Conservation (phyloP, 2,329 filamentous ascomycete genomes). For the Mollisia scopiformis region DNA sequence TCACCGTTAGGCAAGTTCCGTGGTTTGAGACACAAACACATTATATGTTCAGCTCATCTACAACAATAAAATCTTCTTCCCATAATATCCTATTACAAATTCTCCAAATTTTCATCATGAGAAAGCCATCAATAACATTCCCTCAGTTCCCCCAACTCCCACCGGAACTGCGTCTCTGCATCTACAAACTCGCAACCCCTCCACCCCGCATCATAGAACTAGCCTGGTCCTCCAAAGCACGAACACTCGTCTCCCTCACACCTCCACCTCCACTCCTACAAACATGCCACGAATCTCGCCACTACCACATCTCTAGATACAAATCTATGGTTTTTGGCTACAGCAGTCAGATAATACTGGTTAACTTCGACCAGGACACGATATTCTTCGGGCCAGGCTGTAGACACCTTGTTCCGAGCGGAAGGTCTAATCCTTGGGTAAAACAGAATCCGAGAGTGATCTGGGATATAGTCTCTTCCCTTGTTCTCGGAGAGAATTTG, state of each 20-base stretch:
- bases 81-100: background rate
- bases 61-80: background rate
- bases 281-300: constrained; percentile 28
- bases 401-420: constrained; percentile 6
- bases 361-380: constrained; percentile 1
- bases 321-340: background rate
- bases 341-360: background rate
- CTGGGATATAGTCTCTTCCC: constrained; percentile 1
- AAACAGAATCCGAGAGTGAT: constrained; percentile 11
- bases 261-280: constrained; percentile 29
- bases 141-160: constrained; percentile 1
- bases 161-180: constrained; percentile 3
- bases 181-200: constrained; percentile 1
- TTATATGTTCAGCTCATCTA: background rate
- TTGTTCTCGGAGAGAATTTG: background rate
- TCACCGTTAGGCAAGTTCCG: background rate
- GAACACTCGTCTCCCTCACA: constrained; percentile 17
- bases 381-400: constrained; percentile 13
- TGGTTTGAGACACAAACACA: constrained; percentile 5
- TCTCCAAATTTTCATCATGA: background rate
- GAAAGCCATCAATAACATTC: background rate
- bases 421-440: constrained; percentile 7
- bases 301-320: background rate
- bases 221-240: constrained; percentile 4
- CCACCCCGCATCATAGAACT: constrained; percentile 8